phyloP scores from a whole-genome alignment of 2,329 filamentous ascomycete genomes.

The Pyricularia pennisetigena region DNA sequence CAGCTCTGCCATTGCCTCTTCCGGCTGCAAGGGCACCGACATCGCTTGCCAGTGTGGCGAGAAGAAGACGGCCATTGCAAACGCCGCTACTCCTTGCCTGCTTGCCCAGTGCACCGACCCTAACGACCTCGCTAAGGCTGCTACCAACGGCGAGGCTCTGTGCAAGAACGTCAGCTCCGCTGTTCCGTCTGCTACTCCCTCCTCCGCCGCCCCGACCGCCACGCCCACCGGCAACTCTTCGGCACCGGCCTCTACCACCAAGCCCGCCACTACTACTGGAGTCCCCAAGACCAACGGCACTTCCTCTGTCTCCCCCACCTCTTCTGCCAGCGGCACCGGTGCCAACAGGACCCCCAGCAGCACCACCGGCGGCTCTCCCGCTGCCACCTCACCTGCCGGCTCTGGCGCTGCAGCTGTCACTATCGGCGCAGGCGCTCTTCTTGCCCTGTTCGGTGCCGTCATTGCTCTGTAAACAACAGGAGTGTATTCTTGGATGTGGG shows the following conservation, averaged over 20 bases:
- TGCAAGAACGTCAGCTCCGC: constrained; percentile 12
- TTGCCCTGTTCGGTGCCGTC: constrained; percentile 1
- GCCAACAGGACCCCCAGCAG: background rate
- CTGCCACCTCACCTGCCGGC: background rate
- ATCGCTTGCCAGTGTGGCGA: constrained; percentile 39
- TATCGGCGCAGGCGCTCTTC: constrained; percentile 1
- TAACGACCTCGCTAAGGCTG: constrained; percentile 17
- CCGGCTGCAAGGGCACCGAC: constrained; percentile 36
- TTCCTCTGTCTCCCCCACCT: background rate
- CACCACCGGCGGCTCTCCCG: background rate
- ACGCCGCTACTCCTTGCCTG: constrained; percentile 20
- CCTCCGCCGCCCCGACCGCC: background rate
- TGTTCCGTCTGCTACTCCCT: background rate
- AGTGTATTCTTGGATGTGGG: too few relatives aligned
- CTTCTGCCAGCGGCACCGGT: background rate
- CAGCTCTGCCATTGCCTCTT: constrained; percentile 30
- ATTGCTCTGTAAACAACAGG: constrained; percentile 4
- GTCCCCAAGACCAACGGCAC: background rate
- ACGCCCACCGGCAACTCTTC: background rate
- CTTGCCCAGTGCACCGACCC: constrained; percentile 17
- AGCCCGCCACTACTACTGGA: background rate
- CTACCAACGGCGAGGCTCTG: constrained; percentile 19
- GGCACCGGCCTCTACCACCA: background rate
- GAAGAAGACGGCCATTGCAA: constrained; percentile 19
- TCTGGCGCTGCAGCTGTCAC: background rate